Base-by-base conservation (phyloP, 1,139 yeast genomes). In the Pichia sp. region DNA sequence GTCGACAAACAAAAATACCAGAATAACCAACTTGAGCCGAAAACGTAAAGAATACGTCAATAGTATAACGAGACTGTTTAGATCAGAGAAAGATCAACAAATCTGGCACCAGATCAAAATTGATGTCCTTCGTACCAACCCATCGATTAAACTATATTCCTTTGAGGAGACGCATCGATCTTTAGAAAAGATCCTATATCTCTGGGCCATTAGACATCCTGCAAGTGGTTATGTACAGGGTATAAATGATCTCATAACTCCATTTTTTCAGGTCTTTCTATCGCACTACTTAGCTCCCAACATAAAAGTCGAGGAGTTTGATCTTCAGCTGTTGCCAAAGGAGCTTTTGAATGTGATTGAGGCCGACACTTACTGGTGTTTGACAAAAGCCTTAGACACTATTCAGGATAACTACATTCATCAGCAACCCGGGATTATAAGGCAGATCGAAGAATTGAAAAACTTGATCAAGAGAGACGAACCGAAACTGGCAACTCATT, bases 171-270 rank as follows among this genome's bases (percentile, higher is more conserved):
- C 94, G 0, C 97, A 92, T 57, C 67, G 79, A 47, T 75, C 95
- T 11, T 68, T 92, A 49, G 87, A 92, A 52, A 79, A 85, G 52
- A 80, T 94, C 23, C 66, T 92, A 43, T 94, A 87, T 57, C 69
- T 92, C 33, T 92, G 99, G 99, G 95, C 98, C 0, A 81, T 92
- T 27, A 75, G 98, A 50, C 98, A 94, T 60, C 98, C 99, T 1
- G 97, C 97, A 4, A 81, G 94, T 59, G 99, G 99, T 4, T 92
- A 92, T 63, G 99, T 92, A n/a, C 99, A 92, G 65, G 99, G 99
- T 29, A 94, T 92, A 47, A 92, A 92, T 61, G 99, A 92, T 64
- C 71, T 92, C 46, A 88, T 83, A 23, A 92, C 97, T 0, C 98
- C 99, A 1, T 88, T 94, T 61, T 90, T 76, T 63, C 96, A 92